These are phyloP conservation scores for Pichia pseudocactophila DNA, from an alignment of 805 yeast species.

Conservation along the genomic window DNA sequence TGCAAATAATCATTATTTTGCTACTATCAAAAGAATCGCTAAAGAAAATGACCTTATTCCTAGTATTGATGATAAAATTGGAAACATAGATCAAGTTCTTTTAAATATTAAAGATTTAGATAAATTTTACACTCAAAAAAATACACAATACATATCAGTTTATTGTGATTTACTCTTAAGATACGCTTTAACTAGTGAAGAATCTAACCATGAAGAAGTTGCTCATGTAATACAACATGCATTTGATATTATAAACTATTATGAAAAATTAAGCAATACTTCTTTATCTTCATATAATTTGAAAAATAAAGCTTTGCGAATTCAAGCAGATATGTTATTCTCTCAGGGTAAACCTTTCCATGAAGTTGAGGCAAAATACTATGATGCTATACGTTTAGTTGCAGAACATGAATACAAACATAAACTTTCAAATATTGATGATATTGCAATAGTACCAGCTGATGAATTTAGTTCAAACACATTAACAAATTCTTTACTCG, in stretches of 20 bases:
- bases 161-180: slow-evolving; percentile 33
- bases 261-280: slow-evolving; percentile 18
- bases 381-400: slow-evolving; percentile 23
- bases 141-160: slow-evolving; percentile 27
- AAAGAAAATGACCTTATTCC: slow-evolving; percentile 20
- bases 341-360: slow-evolving; percentile 14
- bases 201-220: slow-evolving; percentile 18
- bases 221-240: slow-evolving; percentile 23
- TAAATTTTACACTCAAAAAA: slow-evolving; percentile 21
- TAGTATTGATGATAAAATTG: slow-evolving; percentile 12
- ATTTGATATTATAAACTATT: slow-evolving; percentile 24
- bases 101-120: slow-evolving; percentile 17
- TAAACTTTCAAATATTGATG: slow-evolving; percentile 7
- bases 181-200: slow-evolving; percentile 29
- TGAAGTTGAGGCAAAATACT: slow-evolving; percentile 23
- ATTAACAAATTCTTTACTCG: slow-evolving; percentile 24
- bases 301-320: slow-evolving; percentile 28
- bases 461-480: slow-evolving; percentile 16
- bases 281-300: slow-evolving; percentile 22
- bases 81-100: slow-evolving; percentile 17
- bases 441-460: slow-evolving; percentile 19
- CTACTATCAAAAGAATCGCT: slow-evolving; percentile 26
- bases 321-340: slow-evolving; percentile 28
- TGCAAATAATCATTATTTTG: slow-evolving; percentile 29
- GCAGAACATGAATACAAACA: slow-evolving; percentile 18